Base-by-base conservation (phyloP, 1,284 basidiomycete genomes). In the Boletellus deceptivus region DNA sequence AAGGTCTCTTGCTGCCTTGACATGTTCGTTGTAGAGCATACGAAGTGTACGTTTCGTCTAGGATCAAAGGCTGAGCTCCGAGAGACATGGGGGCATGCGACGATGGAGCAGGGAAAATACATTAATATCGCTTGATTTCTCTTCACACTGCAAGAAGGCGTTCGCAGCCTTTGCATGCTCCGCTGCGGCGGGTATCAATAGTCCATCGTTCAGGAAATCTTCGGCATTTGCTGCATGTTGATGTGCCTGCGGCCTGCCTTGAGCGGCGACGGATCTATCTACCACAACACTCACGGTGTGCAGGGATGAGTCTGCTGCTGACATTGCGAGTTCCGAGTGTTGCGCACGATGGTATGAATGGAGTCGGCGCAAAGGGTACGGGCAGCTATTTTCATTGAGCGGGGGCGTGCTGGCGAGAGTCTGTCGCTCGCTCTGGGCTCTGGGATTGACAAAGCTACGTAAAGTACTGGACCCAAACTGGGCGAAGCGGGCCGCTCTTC, bases 181-280 rank as follows among this genome's bases (percentile, higher is more conserved):
- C 52, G 88, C 83, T 31, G 80, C 75, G 7, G 89, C 86, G 37
- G 79, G 80, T 31, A 88, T 78, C 50, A 88, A 75, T 4, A 87
- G 70, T 11, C 86, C 86, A 52, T 80, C 77, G 13, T 73, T 74
- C 37, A 78, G 63, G 60, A 77, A 78, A 51, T 90, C 86, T 53
- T 91, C 86, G 25, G 88, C 89, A 61, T 85, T 86, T 18, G 83
- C 83, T 49, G 86, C 85, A 69, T 90, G 86, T 61, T 87, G 83
- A 66, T 91, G 86, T 18, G 89, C 89, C 89, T 91, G 66, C 49
- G 16, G 31, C 29, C 39, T n/a, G 20, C n/a, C 27, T 20, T 44
- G 45, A 59, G 33, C 17, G n/a, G 7, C 18, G 14, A 18, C 18
- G 6, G 8, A 2, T 40, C n/a, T 6, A 13, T 35, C 25, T 4